Percentiles rank a stretch among this genome's conserved stretches.
Conservation (phyloP, 805 yeast species). For the Schwanniomyces yamadae region DNA sequence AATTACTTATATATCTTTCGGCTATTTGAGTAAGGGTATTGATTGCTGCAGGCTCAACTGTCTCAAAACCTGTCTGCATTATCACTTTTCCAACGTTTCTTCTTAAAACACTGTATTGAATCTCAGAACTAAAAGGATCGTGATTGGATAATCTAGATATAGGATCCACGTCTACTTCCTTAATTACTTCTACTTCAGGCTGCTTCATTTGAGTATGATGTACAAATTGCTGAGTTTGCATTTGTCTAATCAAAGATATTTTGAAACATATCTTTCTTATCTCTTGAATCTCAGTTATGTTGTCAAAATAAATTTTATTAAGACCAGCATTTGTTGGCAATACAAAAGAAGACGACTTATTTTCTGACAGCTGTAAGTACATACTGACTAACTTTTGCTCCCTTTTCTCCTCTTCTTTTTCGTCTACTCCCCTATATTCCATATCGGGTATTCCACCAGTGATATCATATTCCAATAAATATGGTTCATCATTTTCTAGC, state of each 20-base stretch:
- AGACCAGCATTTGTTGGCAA: slow-evolving; percentile 53
- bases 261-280: slow-evolving; percentile 86
- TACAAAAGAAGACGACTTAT: slow-evolving; percentile 30
- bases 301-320: slow-evolving; percentile 57
- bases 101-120: slow-evolving; percentile 65
- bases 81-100: slow-evolving; percentile 73
- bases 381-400: slow-evolving; percentile 38
- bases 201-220: slow-evolving; percentile 73
- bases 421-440: slow-evolving; percentile 50
- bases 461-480: slow-evolving; percentile 80
- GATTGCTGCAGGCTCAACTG: slow-evolving; percentile 73
- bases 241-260: slow-evolving; percentile 80
- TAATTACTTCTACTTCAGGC: slow-evolving; percentile 61
- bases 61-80: slow-evolving; percentile 92
- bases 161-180: slow-evolving; percentile 78
- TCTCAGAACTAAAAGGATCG: slow-evolving; percentile 56
- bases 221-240: slow-evolving; percentile 79
- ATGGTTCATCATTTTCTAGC: slow-evolving; percentile 58
- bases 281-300: slow-evolving; percentile 80
- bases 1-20: slow-evolving; percentile 71
- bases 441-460: slow-evolving; percentile 76
- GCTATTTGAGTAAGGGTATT: slow-evolving; percentile 81
- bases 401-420: slow-evolving; percentile 36
- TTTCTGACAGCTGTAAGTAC: slow-evolving; percentile 25
- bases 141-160: slow-evolving; percentile 72